Percentiles rank a stretch among this genome's conserved stretches.
phyloP scores from a whole-genome alignment of 139 green algal genomes.

The Volvox reticuliferus region DNA sequence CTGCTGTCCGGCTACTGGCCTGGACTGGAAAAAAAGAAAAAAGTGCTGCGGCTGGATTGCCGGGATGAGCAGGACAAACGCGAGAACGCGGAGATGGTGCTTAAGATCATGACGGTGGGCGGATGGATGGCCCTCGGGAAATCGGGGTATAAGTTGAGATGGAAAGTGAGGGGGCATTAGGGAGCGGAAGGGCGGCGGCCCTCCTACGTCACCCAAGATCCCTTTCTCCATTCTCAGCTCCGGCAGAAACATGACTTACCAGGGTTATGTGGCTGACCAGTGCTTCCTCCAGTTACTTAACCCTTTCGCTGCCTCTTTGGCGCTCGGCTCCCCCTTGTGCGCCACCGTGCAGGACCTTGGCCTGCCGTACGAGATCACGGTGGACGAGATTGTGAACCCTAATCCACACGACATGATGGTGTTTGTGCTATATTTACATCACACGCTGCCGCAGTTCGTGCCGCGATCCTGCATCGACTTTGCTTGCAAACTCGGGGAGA shows the following conservation, averaged over 20 bases:
- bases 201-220: too few species aligned
- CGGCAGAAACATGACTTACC: too few species aligned
- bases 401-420: conserved; percentile 70
- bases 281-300: too few species aligned
- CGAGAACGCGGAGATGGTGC: conserved; percentile 72
- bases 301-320: too few species aligned
- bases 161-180: too few species aligned
- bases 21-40: conserved; percentile 44
- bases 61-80: conserved; percentile 48
- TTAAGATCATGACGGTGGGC: conserved; percentile 64
- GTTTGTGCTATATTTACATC: conserved; percentile 76
- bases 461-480: conserved; percentile 76
- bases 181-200: too few species aligned
- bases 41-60: conserved; percentile 33
- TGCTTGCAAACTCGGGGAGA: conserved; percentile 70
- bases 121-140: conserved; percentile 8
- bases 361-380: conserved; percentile 66
- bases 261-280: too few species aligned
- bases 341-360: conserved; percentile 57
- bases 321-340: background rate
- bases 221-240: too few species aligned
- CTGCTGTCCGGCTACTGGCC: conserved; percentile 80
- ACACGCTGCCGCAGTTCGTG: conserved; percentile 80
- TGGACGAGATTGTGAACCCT: conserved; percentile 65
- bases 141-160: background rate